These are phyloP conservation scores for Plectranthus barbatus DNA, from an alignment of 257 asterid genomes.

Conservation along the genomic window DNA sequence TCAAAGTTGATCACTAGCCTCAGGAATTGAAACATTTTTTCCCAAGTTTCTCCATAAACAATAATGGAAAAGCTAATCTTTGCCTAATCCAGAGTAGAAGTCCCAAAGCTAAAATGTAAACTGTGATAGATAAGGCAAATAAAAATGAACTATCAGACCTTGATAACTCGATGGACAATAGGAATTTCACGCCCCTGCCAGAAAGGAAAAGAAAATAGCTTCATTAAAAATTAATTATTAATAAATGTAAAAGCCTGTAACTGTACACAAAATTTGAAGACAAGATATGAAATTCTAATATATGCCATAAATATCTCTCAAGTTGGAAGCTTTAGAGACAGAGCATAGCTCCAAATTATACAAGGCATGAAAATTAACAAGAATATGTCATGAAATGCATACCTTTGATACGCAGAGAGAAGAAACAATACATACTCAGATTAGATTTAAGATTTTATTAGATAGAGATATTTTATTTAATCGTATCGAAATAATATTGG, in stretches of 20 bases:
- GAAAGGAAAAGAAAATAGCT: conserved; percentile 4
- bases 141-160: conserved; percentile 34
- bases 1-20: background rate
- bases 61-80: background rate
- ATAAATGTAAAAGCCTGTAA: conserved; percentile 1
- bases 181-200: conserved; percentile 98
- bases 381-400: background rate
- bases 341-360: background rate
- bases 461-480: no score
- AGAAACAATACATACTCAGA: no score
- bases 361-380: background rate
- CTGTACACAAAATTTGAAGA: background rate
- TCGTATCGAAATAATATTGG: no score
- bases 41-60: background rate
- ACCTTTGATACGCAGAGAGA: no score
- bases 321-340: background rate
- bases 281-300: background rate
- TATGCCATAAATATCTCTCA: background rate
- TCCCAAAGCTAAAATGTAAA: background rate
- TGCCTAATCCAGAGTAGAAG: background rate
- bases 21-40: background rate
- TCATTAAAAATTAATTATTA: background rate
- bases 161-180: conserved; percentile 94
- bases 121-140: background rate
- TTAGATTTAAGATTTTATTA: no score